These are phyloP conservation scores for Rhizodiscina lignyota DNA, from an alignment of 495 filamentous ascomycete species.

Conservation along the genomic window DNA sequence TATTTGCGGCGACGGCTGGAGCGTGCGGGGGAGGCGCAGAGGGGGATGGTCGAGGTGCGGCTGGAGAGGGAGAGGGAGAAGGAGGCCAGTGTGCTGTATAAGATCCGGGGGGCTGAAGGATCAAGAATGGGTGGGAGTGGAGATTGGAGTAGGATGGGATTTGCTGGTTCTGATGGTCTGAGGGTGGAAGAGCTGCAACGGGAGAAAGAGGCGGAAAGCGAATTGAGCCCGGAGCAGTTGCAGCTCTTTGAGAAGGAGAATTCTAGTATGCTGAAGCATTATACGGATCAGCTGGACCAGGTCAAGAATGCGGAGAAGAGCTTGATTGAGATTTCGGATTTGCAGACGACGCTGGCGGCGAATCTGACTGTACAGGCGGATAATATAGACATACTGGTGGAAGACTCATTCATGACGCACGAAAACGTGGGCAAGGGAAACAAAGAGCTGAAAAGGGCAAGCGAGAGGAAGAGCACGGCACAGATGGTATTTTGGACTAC, in stretches of 20 bases:
- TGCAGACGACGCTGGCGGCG: conserved; percentile 73
- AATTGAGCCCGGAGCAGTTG: conserved; percentile 64
- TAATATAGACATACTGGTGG: conserved; percentile 74
- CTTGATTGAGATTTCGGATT: conserved; percentile 77
- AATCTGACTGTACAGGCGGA: conserved; percentile 75
- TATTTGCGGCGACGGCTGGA: conserved; percentile 60
- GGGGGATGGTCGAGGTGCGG: conserved; percentile 80
- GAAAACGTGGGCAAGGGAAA: conserved; percentile 85
- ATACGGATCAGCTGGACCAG: conserved; percentile 80
- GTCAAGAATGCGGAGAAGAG: conserved; percentile 69
- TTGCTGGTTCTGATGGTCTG: neutral
- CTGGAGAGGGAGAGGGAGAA: conserved; percentile 72
- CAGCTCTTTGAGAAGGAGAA: conserved; percentile 93
- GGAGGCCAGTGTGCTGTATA: conserved; percentile 73
- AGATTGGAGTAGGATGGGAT: conserved; percentile 1
- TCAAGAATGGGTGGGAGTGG: conserved; percentile 7
- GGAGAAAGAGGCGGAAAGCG: conserved; percentile 34
- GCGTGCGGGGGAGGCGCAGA: conserved; percentile 57
- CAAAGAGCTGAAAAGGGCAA: conserved; percentile 74
- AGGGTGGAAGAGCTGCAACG: conserved; percentile 23
- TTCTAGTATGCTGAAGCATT: conserved; percentile 77
- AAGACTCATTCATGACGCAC: conserved; percentile 60
- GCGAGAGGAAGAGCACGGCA: conserved; percentile 65
- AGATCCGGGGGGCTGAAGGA: conserved; percentile 26
- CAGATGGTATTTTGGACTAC: conserved; percentile 81